Percentiles rank a stretch among this genome's conserved stretches.
Evolutionary conservation across 2,329 filamentous ascomycete genomes (phyloP).

Genomic region (Exutisphaerella laricina): DNA sequence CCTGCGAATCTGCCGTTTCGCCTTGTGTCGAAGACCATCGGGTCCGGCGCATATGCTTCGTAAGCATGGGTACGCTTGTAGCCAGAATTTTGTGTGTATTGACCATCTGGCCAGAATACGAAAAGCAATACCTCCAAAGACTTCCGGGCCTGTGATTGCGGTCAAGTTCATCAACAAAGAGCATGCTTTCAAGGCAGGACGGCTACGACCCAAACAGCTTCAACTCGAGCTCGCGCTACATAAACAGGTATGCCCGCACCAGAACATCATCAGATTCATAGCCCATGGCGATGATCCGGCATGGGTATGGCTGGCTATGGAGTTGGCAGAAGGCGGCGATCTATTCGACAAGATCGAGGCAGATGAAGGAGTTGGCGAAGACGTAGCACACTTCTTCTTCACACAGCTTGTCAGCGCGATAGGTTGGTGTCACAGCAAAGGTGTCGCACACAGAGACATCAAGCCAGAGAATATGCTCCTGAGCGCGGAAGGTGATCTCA

Average conservation of each 20-base stretch:
- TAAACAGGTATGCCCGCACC: conserved; percentile 72
- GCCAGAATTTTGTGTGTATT: no score
- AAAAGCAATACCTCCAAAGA: conserved; percentile 74
- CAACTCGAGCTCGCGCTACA: conserved; percentile 89
- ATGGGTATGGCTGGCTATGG: conserved; percentile 99
- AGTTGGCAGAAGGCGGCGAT: conserved; percentile 89
- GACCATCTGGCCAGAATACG: conserved; percentile 61
- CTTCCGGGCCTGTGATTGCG: conserved; percentile 73
- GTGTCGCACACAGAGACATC: conserved; percentile 74
- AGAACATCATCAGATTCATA: conserved; percentile 91
- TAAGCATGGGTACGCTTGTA: conserved; percentile 37
- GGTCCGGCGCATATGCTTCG: conserved; percentile 96
- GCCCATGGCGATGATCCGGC: conserved; percentile 74
- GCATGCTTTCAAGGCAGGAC: conserved; percentile 83
- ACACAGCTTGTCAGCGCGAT: conserved; percentile 84
- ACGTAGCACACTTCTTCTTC: conserved; percentile 96
- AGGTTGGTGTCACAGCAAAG: conserved; percentile 92
- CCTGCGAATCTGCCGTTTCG: conserved; percentile 84
- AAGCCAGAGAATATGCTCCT: conserved; percentile 90
- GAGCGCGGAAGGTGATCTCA: conserved; percentile 76
- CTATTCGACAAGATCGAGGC: conserved; percentile 99
- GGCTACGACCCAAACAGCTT: conserved; percentile 82
- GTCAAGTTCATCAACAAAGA: conserved; percentile 99
- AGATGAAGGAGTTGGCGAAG: conserved; percentile 86
- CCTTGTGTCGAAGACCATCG: conserved; percentile 93